Percentiles rank a stretch among this genome's conserved stretches.
These are phyloP conservation scores for Plasmodium reichenowi DNA, from an alignment of 169 alveolate genomes.

Conservation along the genomic window DNA sequence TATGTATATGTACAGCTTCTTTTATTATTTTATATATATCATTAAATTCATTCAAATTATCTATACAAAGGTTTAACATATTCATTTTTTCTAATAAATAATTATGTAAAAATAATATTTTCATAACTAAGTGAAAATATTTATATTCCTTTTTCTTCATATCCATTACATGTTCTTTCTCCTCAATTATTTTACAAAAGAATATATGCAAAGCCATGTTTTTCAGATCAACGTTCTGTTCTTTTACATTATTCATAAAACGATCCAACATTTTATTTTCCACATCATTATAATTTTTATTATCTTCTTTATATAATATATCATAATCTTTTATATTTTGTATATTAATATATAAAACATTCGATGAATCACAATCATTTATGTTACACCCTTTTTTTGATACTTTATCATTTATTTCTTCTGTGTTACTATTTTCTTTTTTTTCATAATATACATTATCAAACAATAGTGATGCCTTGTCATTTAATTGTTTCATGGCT, in stretches of 20 bases:
- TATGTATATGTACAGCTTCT: background rate
- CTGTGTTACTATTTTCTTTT: background rate
- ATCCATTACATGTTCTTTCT: background rate
- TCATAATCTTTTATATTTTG: conserved; percentile 56
- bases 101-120: conserved; percentile 67
- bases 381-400: too few species aligned
- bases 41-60: background rate
- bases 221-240: conserved; percentile 19
- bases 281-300: conserved; percentile 8
- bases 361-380: background rate
- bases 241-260: conserved; percentile 6
- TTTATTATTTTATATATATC: conserved; percentile 11
- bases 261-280: conserved; percentile 12
- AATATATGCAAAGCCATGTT: conserved; percentile 33
- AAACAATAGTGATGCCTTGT: conserved; percentile 29
- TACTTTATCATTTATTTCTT: background rate
- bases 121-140: conserved; percentile 24
- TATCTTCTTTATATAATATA: conserved; percentile 39
- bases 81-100: conserved; percentile 70
- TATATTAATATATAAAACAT: background rate
- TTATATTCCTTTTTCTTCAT: conserved; percentile 4
- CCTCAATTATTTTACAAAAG: background rate
- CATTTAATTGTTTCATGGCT: conserved; percentile 27
- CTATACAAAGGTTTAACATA: conserved; percentile 55
- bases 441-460: conserved; percentile 12